These are phyloP conservation scores for Coriaria nepalensis DNA, from an alignment of 306 rosid genomes.

Conservation along the genomic window DNA sequence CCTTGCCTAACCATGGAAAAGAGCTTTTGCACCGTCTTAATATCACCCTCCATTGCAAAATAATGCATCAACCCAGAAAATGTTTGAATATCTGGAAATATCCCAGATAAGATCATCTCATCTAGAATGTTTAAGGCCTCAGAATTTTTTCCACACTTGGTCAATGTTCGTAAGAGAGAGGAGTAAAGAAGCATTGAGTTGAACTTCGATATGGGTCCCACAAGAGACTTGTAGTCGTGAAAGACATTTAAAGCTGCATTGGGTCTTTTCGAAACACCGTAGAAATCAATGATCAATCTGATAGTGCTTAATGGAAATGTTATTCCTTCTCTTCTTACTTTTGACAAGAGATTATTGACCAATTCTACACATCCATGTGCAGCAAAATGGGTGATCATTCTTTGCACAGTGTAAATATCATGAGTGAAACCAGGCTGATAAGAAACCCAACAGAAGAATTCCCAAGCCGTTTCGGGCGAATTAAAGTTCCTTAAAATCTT, in stretches of 20 bases:
- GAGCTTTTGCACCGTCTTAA: slow-evolving; percentile 60
- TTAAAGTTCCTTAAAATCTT: slow-evolving; percentile 55
- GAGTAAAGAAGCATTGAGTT: slow-evolving; percentile 60
- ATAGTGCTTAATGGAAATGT: slow-evolving; percentile 56
- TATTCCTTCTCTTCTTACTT: slow-evolving; percentile 61
- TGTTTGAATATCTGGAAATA: slow-evolving; percentile 63
- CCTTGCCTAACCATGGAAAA: slow-evolving; percentile 56
- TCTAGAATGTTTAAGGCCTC: slow-evolving; percentile 54
- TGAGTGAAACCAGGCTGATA: slow-evolving; percentile 62
- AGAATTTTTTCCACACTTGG: slow-evolving; percentile 48
- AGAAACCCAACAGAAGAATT: slow-evolving; percentile 73
- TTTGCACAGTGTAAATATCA: slow-evolving; percentile 62
- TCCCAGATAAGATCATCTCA: slow-evolving; percentile 56
- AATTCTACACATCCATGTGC: slow-evolving; percentile 45
- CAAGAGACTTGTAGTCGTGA: slow-evolving; percentile 34
- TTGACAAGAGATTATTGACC: slow-evolving; percentile 51
- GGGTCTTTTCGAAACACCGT: slow-evolving; percentile 64
- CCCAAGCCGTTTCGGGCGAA: slow-evolving; percentile 66
- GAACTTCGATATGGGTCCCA: slow-evolving; percentile 46
- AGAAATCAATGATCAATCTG: slow-evolving; percentile 57
- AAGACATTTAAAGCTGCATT: slow-evolving; percentile 75
- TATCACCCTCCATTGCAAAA: slow-evolving; percentile 48
- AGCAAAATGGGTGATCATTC: slow-evolving; percentile 53
- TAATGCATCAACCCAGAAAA: slow-evolving; percentile 61
- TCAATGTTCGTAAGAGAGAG: slow-evolving; percentile 56